These are phyloP conservation scores for Niebla homalea DNA, from an alignment of 495 filamentous ascomycete genomes.

Conservation along the genomic window DNA sequence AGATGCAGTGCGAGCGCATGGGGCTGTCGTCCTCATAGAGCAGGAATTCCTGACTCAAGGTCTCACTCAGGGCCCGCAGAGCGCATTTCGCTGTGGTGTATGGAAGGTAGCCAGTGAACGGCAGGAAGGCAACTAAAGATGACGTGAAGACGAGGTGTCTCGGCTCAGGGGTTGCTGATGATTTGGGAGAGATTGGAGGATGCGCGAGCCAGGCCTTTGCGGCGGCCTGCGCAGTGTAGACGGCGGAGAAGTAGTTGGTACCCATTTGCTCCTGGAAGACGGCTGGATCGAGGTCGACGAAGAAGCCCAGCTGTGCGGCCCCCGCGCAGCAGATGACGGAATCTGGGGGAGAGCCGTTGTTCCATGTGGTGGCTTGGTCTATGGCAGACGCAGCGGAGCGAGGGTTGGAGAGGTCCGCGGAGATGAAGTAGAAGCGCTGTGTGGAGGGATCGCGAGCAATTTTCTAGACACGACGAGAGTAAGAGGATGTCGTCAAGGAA, in stretches of 20 bases:
- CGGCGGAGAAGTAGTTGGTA: constrained; percentile 81
- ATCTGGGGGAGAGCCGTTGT: constrained; percentile 58
- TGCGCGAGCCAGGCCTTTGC: constrained; percentile 37
- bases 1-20: constrained; percentile 71
- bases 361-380: constrained; percentile 70
- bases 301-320: constrained; percentile 59
- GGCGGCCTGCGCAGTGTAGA: constrained; percentile 65
- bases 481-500: background rate
- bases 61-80: constrained; percentile 69
- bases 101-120: constrained; percentile 69
- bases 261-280: constrained; percentile 69
- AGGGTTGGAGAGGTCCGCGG: constrained; percentile 63
- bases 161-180: constrained; percentile 14
- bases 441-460: constrained; percentile 42
- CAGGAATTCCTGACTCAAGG: constrained; percentile 67
- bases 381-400: constrained; percentile 55
- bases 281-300: constrained; percentile 55
- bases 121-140: constrained; percentile 59
- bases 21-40: constrained; percentile 53
- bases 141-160: constrained; percentile 78
- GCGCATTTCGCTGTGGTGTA: constrained; percentile 83
- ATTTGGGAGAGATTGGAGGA: constrained; percentile 13
- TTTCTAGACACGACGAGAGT: constrained; percentile 29
- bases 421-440: constrained; percentile 74
- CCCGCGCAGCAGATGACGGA: constrained; percentile 90